These are phyloP conservation scores for Falciphora oryzae DNA, from an alignment of 2,329 filamentous ascomycete genomes.

Conservation along the genomic window DNA sequence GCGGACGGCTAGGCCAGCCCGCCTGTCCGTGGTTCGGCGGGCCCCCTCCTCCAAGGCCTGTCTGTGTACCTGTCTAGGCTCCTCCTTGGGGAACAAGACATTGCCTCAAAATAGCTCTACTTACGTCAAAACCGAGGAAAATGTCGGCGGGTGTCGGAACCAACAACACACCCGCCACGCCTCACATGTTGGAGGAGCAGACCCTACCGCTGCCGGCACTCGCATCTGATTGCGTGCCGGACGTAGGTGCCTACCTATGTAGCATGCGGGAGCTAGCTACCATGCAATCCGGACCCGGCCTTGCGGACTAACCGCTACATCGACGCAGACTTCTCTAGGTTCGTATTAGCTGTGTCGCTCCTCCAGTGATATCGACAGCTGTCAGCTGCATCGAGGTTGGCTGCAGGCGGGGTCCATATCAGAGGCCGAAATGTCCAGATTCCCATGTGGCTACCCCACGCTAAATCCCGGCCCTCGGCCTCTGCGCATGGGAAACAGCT, in stretches of 20 bases:
- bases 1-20: too few species aligned
- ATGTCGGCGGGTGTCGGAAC: background rate
- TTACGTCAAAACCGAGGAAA: background rate
- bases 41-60: too few species aligned
- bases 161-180: background rate
- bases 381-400: background rate
- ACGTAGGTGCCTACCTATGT: too few species aligned
- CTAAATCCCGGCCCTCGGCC: background rate
- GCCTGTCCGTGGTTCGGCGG: background rate
- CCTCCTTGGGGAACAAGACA: too few species aligned
- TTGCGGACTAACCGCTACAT: too few species aligned
- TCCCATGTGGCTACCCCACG: background rate
- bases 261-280: too few species aligned
- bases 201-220: too few species aligned
- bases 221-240: too few species aligned
- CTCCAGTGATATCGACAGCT: background rate
- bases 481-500: background rate
- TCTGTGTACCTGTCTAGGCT: too few species aligned
- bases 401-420: background rate
- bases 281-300: background rate
- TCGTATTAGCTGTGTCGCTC: background rate
- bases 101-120: too few species aligned
- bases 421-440: background rate
- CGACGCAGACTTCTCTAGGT: too few species aligned
- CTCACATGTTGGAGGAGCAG: background rate